Evolutionary conservation across 1,284 basidiomycete species (phyloP).

Genomic region (Ceratobasidium sp.): DNA sequence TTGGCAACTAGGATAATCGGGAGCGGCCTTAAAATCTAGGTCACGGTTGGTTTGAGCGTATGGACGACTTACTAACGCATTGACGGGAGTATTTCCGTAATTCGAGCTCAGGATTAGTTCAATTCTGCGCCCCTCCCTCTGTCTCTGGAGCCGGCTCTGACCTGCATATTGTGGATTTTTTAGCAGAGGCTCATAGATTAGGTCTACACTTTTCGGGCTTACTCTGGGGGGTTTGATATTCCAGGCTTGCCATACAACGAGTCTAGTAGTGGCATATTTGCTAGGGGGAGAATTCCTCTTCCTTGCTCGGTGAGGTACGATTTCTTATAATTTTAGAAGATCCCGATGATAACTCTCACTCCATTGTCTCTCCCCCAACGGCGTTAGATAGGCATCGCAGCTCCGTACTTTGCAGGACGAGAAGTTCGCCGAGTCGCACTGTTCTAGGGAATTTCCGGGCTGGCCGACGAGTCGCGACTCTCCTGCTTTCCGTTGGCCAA

Average conservation of each 20-base stretch:
- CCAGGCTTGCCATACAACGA: constrained; percentile 4
- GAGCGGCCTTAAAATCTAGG: too few species aligned
- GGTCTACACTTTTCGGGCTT: background rate
- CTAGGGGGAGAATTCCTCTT: background rate
- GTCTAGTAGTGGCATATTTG: background rate
- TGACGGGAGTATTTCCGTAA: background rate
- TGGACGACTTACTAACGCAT: background rate
- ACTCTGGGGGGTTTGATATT: background rate
- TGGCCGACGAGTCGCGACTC: constrained; percentile 1
- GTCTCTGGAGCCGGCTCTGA: background rate
- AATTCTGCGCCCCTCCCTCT: background rate
- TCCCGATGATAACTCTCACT: background rate
- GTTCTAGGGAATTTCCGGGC: background rate
- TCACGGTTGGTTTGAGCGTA: background rate
- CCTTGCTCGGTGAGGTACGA: background rate
- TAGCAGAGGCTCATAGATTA: background rate
- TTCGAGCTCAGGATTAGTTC: background rate
- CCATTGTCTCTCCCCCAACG: constrained; percentile 19
- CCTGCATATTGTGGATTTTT: background rate
- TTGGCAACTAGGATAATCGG: too few species aligned
- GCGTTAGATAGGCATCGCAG: constrained; percentile 1
- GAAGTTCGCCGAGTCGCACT: background rate
- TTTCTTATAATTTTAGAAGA: background rate
- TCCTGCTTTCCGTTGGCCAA: background rate
- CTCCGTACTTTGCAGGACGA: background rate